Conservation (phyloP, 306 rosid genomes). For the Ammopiptanthus mongolicus region DNA sequence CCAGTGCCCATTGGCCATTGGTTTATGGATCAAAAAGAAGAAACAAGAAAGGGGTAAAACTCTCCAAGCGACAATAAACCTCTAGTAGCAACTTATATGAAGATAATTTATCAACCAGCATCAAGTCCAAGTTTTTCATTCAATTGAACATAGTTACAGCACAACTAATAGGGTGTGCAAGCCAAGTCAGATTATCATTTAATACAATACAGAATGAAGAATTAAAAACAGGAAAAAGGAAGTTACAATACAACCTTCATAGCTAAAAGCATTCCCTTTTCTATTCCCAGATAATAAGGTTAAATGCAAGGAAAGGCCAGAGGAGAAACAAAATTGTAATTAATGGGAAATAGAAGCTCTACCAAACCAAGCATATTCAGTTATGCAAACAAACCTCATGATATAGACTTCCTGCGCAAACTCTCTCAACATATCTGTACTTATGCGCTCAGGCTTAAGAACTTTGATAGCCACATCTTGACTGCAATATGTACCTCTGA, state of each 20-base stretch:
- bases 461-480: conserved; percentile 98
- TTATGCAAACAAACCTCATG: conserved; percentile 68
- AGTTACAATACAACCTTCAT: background rate
- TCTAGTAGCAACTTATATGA: background rate
- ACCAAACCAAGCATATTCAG: conserved; percentile 10
- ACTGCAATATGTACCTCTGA: conserved; percentile 83
- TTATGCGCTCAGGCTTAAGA: conserved; percentile 81
- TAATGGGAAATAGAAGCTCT: conserved; percentile 17
- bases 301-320: background rate
- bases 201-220: conserved; percentile 6
- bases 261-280: conserved; percentile 8
- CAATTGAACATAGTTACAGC: background rate
- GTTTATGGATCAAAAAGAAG: background rate
- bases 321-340: background rate
- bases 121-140: background rate
- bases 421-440: conserved; percentile 80
- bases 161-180: background rate
- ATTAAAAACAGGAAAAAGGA: background rate
- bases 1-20: background rate
- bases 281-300: background rate
- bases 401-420: conserved; percentile 98
- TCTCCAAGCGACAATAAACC: background rate
- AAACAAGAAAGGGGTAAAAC: conserved; percentile 12
- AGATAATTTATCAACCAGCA: background rate
- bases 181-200: background rate